These are phyloP conservation scores for Saitozyma podzolica DNA, from an alignment of 768 basidiomycete genomes.

Conservation along the genomic window DNA sequence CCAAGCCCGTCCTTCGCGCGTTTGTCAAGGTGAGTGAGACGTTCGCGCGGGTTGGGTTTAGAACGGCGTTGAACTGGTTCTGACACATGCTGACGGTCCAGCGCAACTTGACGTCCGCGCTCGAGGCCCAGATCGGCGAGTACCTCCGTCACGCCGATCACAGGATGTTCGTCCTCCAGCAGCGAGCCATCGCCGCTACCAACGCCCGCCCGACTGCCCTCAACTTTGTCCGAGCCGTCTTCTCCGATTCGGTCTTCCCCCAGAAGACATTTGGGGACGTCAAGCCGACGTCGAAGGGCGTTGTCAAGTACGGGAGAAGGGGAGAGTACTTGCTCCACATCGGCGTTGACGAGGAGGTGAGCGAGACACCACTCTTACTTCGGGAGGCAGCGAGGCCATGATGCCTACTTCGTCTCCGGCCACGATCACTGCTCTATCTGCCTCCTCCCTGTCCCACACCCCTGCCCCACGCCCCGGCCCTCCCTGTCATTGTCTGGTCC, in stretches of 20 bases:
- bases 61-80: background rate
- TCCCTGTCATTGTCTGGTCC: background rate
- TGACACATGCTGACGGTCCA: conserved; percentile 4
- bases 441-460: too few relatives aligned
- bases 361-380: conserved; percentile 6
- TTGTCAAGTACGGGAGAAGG: conserved; percentile 54
- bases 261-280: conserved; percentile 21
- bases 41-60: background rate
- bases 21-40: conserved; percentile 45
- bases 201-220: conserved; percentile 57
- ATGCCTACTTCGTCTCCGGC: background rate
- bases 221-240: conserved; percentile 51
- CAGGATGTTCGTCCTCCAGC: conserved; percentile 73
- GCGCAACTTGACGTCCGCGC: conserved; percentile 48
- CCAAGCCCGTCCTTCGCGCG: conserved; percentile 46
- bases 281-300: conserved; percentile 46
- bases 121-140: conserved; percentile 50
- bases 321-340: conserved; percentile 55
- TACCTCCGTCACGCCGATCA: conserved; percentile 48
- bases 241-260: conserved; percentile 50
- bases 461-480: too few relatives aligned
- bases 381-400: background rate
- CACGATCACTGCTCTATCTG: too few relatives aligned
- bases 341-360: conserved; percentile 54
- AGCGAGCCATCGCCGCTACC: conserved; percentile 89